Percentiles rank a stretch among this genome's conserved stretches.
These are phyloP conservation scores for Phytophthora sansomeana DNA, from an alignment of 352 stramenopile genomes.

Conservation along the genomic window DNA sequence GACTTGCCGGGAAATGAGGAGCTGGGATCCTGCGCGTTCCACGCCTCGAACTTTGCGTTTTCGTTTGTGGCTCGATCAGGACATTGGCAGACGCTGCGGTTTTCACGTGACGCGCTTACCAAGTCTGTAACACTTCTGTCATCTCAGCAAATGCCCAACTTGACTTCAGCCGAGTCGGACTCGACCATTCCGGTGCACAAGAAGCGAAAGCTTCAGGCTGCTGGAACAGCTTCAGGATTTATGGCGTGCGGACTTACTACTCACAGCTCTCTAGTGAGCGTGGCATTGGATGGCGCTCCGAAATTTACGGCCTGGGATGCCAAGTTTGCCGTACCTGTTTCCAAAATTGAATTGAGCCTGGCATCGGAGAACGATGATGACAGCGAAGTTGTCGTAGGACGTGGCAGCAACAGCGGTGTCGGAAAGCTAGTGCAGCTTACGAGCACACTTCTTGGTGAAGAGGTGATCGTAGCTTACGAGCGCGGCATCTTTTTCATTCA, in stretches of 20 bases:
- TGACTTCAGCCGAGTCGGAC: constrained; percentile 34
- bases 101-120: constrained; percentile 55
- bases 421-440: constrained; percentile 60
- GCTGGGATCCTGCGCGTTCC: constrained; percentile 62
- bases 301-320: constrained; percentile 72
- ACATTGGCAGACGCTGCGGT: constrained; percentile 62
- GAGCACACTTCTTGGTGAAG: constrained; percentile 63
- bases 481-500: constrained; percentile 67
- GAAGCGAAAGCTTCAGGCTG: constrained; percentile 67
- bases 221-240: constrained; percentile 37
- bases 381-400: constrained; percentile 23
- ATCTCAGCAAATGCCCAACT: constrained; percentile 51
- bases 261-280: constrained; percentile 68
- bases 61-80: constrained; percentile 69
- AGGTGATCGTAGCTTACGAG: constrained; percentile 70
- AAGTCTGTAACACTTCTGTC: constrained; percentile 50
- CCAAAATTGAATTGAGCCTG: constrained; percentile 55
- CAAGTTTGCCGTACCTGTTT: constrained; percentile 78
- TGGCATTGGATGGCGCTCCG: constrained; percentile 41
- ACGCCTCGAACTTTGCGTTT: constrained; percentile 76
- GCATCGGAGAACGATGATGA: constrained; percentile 32
- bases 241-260: constrained; percentile 50
- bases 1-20: constrained; percentile 37
- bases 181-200: constrained; percentile 51
- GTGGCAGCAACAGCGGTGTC: constrained; percentile 34